Evolutionary conservation across 176 grass and related monocot genomes (phyloP).

Genomic region (Poa annua): DNA sequence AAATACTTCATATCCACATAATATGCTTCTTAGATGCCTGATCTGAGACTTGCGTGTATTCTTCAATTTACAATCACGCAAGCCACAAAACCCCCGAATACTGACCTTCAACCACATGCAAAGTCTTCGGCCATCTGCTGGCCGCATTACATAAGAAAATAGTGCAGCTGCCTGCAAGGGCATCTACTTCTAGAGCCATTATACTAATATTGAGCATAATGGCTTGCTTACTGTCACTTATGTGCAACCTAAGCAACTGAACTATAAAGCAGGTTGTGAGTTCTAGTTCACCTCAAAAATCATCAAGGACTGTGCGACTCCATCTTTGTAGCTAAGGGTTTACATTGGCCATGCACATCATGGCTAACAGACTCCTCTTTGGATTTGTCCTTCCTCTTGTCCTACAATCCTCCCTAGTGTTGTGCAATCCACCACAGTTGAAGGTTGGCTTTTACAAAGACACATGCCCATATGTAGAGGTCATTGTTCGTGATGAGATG

Average conservation of each 20-base stretch:
- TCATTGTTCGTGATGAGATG: slow-evolving; percentile 64
- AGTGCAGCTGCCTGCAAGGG: slow-evolving; percentile 23
- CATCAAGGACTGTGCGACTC: slow-evolving; percentile 13
- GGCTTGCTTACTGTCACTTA: slow-evolving; percentile 40
- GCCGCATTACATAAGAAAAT: not conserved
- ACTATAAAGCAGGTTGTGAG: slow-evolving; percentile 53
- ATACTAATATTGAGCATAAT: slow-evolving; percentile 37
- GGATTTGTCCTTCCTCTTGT: slow-evolving; percentile 49
- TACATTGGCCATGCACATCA: slow-evolving; percentile 38
- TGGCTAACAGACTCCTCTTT: slow-evolving; percentile 50
- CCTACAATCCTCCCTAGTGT: slow-evolving; percentile 41
- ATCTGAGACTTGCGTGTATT: slow-evolving; percentile 23
- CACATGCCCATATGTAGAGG: slow-evolving; percentile 67
- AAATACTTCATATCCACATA: not conserved
- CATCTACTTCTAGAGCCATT: slow-evolving; percentile 13
- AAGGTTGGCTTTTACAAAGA: slow-evolving; percentile 70
- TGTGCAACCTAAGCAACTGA: slow-evolving; percentile 58
- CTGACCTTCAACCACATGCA: slow-evolving; percentile 30
- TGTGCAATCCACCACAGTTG: slow-evolving; percentile 51
- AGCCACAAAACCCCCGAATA: slow-evolving; percentile 25
- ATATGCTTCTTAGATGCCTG: slow-evolving; percentile 29
- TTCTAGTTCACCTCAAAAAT: slow-evolving; percentile 34
- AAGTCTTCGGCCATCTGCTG: slow-evolving; percentile 18
- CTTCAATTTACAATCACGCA: slow-evolving; percentile 14
- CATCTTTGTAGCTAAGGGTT: slow-evolving; percentile 15